Percentiles rank a stretch among this genome's conserved stretches.
Evolutionary conservation across 129 eudicot species (phyloP).

Genomic region (Kitagawia praeruptora): DNA sequence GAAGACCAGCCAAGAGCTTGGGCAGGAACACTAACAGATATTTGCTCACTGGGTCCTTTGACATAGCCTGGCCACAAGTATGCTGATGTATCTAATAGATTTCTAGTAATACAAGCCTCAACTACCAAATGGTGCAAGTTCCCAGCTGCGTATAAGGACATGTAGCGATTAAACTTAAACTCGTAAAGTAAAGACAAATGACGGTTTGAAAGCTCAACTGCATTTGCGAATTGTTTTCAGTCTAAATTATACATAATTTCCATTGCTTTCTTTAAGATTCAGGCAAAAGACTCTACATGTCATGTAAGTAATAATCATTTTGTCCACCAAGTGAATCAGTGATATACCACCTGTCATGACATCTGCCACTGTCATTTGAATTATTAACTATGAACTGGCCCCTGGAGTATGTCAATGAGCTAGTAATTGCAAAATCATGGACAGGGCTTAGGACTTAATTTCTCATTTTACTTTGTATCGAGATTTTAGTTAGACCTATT

Average conservation of each 20-base stretch:
- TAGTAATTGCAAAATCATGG: not conserved
- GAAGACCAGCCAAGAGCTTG: slow-evolving; percentile 90
- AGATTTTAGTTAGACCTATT: not conserved
- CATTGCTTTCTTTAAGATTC: not conserved
- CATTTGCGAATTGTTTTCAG: not conserved
- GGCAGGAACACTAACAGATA: slow-evolving; percentile 53
- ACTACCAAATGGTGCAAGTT: slow-evolving; percentile 85
- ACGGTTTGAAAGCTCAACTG: not conserved
- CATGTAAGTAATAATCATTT: not conserved
- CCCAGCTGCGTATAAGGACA: slow-evolving; percentile 54
- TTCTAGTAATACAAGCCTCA: slow-evolving; percentile 90
- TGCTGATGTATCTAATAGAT: slow-evolving; percentile 82
- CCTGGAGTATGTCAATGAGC: not conserved
- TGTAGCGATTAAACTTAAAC: not conserved
- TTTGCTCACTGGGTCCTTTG: slow-evolving; percentile 48
- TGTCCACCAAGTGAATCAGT: not conserved
- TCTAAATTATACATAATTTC: not conserved
- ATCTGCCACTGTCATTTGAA: not conserved
- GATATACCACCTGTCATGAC: too few relatives aligned
- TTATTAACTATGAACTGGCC: not conserved
- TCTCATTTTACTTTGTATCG: not conserved
- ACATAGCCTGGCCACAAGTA: slow-evolving; percentile 98
- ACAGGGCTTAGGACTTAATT: not conserved
- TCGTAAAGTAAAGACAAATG: not conserved
- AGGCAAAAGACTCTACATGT: not conserved